Conservation (phyloP, 768 basidiomycete genomes). For the Daedaleopsis nitida region DNA sequence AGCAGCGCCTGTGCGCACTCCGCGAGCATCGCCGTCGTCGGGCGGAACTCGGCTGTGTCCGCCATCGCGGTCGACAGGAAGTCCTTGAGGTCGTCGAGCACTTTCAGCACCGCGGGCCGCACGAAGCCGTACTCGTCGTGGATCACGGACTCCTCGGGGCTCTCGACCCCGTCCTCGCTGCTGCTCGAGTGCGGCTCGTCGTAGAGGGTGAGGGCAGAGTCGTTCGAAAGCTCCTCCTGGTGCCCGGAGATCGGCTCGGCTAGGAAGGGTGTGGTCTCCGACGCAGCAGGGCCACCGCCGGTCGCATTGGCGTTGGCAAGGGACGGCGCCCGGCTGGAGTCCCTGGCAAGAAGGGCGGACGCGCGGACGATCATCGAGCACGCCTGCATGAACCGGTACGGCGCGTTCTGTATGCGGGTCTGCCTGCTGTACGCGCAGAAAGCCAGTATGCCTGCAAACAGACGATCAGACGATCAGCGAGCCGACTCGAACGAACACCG, state of each 20-base stretch:
- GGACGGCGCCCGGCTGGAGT: not conserved
- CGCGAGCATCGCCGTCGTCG: constrained; percentile 12
- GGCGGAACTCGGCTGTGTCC: constrained; percentile 9
- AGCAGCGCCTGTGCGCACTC: constrained; percentile 14
- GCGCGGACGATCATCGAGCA: constrained; percentile 15
- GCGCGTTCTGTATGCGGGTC: constrained; percentile 13
- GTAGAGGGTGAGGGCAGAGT: not conserved
- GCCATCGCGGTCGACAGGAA: constrained; percentile 12
- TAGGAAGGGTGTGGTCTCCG: not conserved
- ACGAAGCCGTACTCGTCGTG: constrained; percentile 5
- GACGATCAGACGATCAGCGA: not conserved
- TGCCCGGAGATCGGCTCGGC: not conserved
- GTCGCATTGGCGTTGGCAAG: not conserved
- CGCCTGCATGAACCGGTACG: constrained; percentile 16
- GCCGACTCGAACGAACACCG: no score
- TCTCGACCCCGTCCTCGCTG: not conserved
- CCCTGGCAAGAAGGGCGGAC: not conserved
- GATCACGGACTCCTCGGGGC: not conserved
- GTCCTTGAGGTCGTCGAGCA: constrained; percentile 5
- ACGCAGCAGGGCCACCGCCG: not conserved
- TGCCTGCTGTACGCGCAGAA: constrained; percentile 17
- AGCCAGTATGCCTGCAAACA: constrained; percentile 9
- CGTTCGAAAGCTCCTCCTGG: not conserved
- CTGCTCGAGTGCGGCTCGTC: not conserved
- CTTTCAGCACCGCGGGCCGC: constrained; percentile 2